A percentile compares a stretch with the other conserved stretches of the same genome.
Evolutionary conservation across 2,329 filamentous ascomycete species (phyloP).

Genomic region (Aureobasidium melanogenum): DNA sequence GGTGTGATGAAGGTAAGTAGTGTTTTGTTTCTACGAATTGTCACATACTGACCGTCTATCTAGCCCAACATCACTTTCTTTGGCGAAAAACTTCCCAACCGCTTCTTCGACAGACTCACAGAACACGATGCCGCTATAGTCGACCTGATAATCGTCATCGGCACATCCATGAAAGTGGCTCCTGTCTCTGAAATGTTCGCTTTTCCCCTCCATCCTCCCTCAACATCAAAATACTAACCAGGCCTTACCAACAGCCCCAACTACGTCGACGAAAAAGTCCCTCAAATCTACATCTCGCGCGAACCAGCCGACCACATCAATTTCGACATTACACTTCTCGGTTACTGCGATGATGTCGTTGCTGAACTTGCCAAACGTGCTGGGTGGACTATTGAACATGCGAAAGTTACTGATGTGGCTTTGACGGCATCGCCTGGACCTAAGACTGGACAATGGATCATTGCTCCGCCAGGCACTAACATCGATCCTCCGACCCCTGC

Average conservation of each 20-base stretch:
- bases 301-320: slow-evolving; percentile 77
- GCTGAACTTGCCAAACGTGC: slow-evolving; percentile 74
- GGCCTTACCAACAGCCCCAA: slow-evolving; percentile 17
- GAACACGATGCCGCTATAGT: slow-evolving; percentile 69
- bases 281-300: slow-evolving; percentile 28
- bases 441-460: background rate
- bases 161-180: slow-evolving; percentile 89
- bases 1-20: slow-evolving; percentile 64
- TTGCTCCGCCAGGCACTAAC: background rate
- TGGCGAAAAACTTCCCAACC: slow-evolving; percentile 76
- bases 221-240: background rate
- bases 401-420: background rate
- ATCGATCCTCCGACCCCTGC: background rate
- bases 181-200: slow-evolving; percentile 77
- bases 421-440: background rate
- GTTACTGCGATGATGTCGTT: slow-evolving; percentile 86
- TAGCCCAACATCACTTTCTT: slow-evolving; percentile 97
- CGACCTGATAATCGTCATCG: slow-evolving; percentile 91
- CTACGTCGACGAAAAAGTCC: slow-evolving; percentile 22
- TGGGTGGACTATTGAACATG: slow-evolving; percentile 58
- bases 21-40: too few relatives aligned
- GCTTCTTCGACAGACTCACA: slow-evolving; percentile 74
- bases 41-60: background rate
- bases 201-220: background rate
- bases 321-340: slow-evolving; percentile 94